Evolutionary conservation across 1,284 basidiomycete genomes (phyloP).

Genomic region (Omphalotus olearius): DNA sequence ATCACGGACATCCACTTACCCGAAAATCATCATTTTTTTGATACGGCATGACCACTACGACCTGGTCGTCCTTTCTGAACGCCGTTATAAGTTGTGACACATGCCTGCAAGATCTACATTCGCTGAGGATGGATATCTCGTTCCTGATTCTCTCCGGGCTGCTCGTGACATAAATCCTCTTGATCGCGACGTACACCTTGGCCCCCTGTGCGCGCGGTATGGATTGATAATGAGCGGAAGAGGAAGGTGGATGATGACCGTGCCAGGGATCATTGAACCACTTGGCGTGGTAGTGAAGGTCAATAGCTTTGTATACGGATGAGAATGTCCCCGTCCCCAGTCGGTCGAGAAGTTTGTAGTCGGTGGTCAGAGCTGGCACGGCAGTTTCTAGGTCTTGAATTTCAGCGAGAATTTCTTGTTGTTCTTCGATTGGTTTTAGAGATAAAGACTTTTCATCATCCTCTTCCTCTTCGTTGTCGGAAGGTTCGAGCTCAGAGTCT

Average conservation of each 20-base stretch:
- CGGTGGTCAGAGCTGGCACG: constrained; percentile 58
- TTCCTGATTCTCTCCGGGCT: constrained; percentile 91
- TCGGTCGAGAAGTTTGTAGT: constrained; percentile 86
- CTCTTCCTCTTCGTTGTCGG: constrained; percentile 36
- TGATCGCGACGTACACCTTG: constrained; percentile 87
- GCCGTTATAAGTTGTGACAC: constrained; percentile 93
- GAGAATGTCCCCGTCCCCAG: constrained; percentile 98
- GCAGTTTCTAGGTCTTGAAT: constrained; percentile 60
- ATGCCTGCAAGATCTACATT: constrained; percentile 77
- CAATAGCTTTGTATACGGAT: constrained; percentile 96
- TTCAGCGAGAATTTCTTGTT: constrained; percentile 71
- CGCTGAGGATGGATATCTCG: constrained; percentile 92
- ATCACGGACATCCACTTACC: constrained; percentile 38
- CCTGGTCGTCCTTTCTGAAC: constrained; percentile 88
- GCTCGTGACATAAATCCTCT: constrained; percentile 96
- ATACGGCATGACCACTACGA: constrained; percentile 94
- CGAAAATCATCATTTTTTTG: constrained; percentile 92
- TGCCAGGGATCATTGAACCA: constrained; percentile 87
- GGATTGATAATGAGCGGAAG: constrained; percentile 60
- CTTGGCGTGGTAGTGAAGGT: constrained; percentile 68
- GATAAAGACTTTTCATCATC: constrained; percentile 58
- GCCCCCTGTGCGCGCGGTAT: constrained; percentile 32
- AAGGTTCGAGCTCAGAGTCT: constrained; percentile 15
- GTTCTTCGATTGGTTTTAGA: constrained; percentile 64
- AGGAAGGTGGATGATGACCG: constrained; percentile 53